These are phyloP conservation scores for Hyphodiscus hymeniophilus DNA, from an alignment of 495 filamentous ascomycete species.

Conservation along the genomic window DNA sequence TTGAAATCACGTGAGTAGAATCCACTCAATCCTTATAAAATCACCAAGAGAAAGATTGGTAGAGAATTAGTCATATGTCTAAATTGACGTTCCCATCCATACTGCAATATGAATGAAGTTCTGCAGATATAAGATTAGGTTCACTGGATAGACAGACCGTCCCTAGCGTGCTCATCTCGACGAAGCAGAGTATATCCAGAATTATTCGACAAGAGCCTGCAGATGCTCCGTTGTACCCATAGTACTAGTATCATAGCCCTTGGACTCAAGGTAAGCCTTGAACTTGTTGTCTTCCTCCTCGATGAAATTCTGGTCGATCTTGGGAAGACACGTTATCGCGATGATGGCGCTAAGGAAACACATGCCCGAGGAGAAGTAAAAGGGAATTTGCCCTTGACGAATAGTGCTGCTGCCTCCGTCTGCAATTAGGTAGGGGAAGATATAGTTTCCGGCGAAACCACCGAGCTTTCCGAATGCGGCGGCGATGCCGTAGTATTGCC, in stretches of 20 bases:
- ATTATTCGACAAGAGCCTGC: too few relatives aligned
- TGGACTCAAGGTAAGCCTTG: conserved; percentile 52
- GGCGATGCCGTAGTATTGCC: conserved; percentile 87
- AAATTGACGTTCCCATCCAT: too few relatives aligned
- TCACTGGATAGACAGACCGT: too few relatives aligned
- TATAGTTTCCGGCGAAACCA: conserved; percentile 81
- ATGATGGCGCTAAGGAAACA: conserved; percentile 55
- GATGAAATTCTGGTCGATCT: conserved; percentile 70
- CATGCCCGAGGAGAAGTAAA: conserved; percentile 60
- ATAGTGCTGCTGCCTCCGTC: conserved; percentile 48
- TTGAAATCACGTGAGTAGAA: too few relatives aligned
- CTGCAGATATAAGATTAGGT: too few relatives aligned
- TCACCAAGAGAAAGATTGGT: too few relatives aligned
- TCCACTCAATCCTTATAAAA: too few relatives aligned
- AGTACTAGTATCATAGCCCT: conserved; percentile 68
- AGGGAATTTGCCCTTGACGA: conserved; percentile 67
- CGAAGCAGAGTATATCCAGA: too few relatives aligned
- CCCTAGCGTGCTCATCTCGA: too few relatives aligned
- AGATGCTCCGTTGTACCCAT: too few relatives aligned
- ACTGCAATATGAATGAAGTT: too few relatives aligned
- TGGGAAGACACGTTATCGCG: conserved; percentile 49
- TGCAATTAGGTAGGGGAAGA: conserved; percentile 63
- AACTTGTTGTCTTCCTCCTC: conserved; percentile 62
- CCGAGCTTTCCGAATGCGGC: conserved; percentile 82
- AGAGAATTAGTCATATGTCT: too few relatives aligned